Evolutionary conservation across 306 rosid genomes (phyloP).

Genomic region (Amphicarpaea edgeworthii): DNA sequence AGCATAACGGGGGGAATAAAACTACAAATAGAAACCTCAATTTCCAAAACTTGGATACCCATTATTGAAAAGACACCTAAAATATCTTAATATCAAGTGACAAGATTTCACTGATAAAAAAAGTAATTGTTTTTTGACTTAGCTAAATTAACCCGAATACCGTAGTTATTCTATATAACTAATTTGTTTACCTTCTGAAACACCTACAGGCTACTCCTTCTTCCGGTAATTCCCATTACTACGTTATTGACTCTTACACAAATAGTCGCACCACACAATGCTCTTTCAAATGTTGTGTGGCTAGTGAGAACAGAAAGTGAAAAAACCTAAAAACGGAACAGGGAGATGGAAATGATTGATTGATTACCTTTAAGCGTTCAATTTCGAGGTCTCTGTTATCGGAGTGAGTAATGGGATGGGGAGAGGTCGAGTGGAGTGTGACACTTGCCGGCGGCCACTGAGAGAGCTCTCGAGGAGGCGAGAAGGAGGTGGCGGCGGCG

Average conservation of each 20-base stretch:
- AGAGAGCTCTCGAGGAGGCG: conserved; percentile 92
- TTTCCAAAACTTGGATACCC: no score
- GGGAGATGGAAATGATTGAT: no score
- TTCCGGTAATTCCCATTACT: background rate
- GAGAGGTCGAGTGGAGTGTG: conserved; percentile 21
- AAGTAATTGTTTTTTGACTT: no score
- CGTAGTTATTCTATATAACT: background rate
- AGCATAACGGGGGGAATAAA: no score
- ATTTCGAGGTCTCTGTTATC: conserved; percentile 63
- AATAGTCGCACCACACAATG: no score
- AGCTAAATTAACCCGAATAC: background rate
- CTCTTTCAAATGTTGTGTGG: no score
- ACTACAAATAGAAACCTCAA: no score
- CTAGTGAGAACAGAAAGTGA: no score
- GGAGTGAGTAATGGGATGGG: background rate
- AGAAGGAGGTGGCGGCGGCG: conserved; percentile 36
- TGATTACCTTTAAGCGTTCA: conserved; percentile 65
- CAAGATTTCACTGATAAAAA: no score
- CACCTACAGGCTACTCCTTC: no score
- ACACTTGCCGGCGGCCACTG: conserved; percentile 48
- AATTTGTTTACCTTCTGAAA: conserved; percentile 7
- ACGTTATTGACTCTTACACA: no score
- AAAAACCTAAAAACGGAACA: background rate
- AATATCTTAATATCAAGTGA: background rate
- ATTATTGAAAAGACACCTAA: conserved; percentile 29